Conservation (phyloP, 2,329 filamentous ascomycete genomes). For the Fusarium xylarioides region DNA sequence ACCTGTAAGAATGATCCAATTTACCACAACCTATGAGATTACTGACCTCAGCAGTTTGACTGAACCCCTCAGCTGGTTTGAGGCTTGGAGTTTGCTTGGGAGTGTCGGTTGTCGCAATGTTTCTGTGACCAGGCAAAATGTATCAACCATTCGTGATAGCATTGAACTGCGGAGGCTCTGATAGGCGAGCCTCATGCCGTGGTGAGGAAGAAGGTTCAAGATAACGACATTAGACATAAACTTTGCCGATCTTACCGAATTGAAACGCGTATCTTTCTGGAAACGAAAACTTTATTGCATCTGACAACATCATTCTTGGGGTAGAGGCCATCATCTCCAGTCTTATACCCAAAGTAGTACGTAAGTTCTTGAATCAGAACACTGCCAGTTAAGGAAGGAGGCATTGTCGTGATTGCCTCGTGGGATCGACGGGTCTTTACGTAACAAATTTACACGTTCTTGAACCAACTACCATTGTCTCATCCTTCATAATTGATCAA, state of each 20-base stretch:
- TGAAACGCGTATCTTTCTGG: conserved; percentile 31
- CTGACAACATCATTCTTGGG: background rate
- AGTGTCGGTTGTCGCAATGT: conserved; percentile 21
- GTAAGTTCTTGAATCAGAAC: background rate
- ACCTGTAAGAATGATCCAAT: conserved; percentile 66
- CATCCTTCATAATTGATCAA: background rate
- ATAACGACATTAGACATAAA: conserved; percentile 38
- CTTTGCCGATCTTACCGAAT: conserved; percentile 29
- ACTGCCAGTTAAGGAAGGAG: background rate
- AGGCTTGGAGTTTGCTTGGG: conserved; percentile 28
- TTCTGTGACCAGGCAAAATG: conserved; percentile 20
- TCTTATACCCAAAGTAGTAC: background rate
- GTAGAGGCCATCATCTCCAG: background rate
- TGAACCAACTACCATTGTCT: background rate
- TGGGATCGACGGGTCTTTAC: background rate
- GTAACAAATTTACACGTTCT: background rate
- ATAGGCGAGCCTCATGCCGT: conserved; percentile 13
- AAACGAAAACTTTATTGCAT: background rate
- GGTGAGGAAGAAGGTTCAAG: conserved; percentile 14
- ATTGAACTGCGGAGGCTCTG: conserved; percentile 16
- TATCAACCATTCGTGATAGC: conserved; percentile 17
- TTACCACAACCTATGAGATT: background rate
- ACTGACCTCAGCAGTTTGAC: conserved; percentile 47
- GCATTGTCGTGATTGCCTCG: background rate
- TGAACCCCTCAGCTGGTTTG: conserved; percentile 40